Conservation (phyloP, 768 basidiomycete species). For the Xerocomellus amylosporus region DNA sequence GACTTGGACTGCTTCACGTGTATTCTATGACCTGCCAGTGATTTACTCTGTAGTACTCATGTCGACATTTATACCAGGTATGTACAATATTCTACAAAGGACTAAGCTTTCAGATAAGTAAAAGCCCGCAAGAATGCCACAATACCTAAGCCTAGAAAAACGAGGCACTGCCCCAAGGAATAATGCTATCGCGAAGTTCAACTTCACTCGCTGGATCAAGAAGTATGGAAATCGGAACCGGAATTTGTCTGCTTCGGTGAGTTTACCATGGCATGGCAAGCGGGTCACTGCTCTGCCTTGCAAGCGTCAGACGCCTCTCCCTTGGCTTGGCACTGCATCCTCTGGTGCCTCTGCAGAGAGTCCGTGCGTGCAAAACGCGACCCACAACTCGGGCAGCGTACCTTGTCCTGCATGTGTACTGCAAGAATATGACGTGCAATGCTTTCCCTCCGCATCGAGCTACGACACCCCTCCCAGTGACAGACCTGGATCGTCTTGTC, state of each 20-base stretch:
- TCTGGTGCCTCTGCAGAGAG: slow-evolving; percentile 25
- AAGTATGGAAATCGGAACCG: not conserved
- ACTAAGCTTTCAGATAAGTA: not conserved
- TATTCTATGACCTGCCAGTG: not conserved
- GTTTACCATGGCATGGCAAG: not conserved
- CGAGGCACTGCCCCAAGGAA: not conserved
- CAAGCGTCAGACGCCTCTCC: not conserved
- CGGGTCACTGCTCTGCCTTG: not conserved
- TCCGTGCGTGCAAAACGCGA: slow-evolving; percentile 24
- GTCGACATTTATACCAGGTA: not conserved
- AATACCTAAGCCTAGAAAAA: not conserved
- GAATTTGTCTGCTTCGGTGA: not conserved
- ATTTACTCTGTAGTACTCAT: not conserved
- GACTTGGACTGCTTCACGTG: not conserved
- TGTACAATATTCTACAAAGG: not conserved
- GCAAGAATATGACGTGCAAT: slow-evolving; percentile 25
- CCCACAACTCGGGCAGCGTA: slow-evolving; percentile 15
- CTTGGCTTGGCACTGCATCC: slow-evolving; percentile 3
- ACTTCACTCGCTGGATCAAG: not conserved
- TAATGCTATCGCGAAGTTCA: not conserved
- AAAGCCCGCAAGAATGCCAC: not conserved
- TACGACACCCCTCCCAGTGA: slow-evolving; percentile 18
- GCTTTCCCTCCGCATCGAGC: slow-evolving; percentile 25
- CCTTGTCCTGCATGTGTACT: slow-evolving; percentile 23
- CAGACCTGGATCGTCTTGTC: slow-evolving; percentile 13